Base-by-base conservation (phyloP, 2,329 filamentous ascomycete genomes). In the Tricladium varicosporioides region DNA sequence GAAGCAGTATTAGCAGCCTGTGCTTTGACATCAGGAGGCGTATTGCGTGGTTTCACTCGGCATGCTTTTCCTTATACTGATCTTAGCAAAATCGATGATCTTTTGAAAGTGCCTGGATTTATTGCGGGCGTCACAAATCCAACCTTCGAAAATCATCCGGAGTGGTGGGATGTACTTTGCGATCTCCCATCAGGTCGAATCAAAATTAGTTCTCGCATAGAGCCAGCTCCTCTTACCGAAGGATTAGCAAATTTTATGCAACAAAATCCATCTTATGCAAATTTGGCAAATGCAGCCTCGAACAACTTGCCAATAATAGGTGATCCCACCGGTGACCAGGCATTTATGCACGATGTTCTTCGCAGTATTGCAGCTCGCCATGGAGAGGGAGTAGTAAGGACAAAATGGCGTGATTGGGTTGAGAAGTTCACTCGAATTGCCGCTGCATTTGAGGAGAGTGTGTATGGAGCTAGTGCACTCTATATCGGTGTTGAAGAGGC, bases 21-120 rank as follows among this genome's bases (percentile, higher is more conserved):
- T 72, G 91, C 94, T 10, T 80, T 99, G 48, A 93, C 89, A 13
- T 97, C 92, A 11, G 94, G 94, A 16, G 93, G 94, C 5, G 79
- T 96, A n/a, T 78, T 99, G 36, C 83, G 92, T 56, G 94, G 94
- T 27, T 99, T 99, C 73, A 96, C 93, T 8, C 84, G 94, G 15
- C 91, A 97, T 74, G 94, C 94, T 0, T 99, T 99, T 70, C 94
- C 94, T 1, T 99, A 99, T 70, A 99, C 94, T 1, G 94, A 99
- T 75, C 80, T 99, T 45, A 97, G 92, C 62, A 99, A 99, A 75
- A 92, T 99, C 58, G 94, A 99, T 64, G 94, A 97, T 70, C 81
- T 99, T 10, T 81, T 99, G 48, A 93, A 95, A 67, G 94, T 99
- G 0, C 93, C 94, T 5, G 94, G 94, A 1, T 99, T 99, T 73